phyloP scores from a whole-genome alignment of 1,284 basidiomycete genomes.

The Taiwanofungus camphoratus region DNA sequence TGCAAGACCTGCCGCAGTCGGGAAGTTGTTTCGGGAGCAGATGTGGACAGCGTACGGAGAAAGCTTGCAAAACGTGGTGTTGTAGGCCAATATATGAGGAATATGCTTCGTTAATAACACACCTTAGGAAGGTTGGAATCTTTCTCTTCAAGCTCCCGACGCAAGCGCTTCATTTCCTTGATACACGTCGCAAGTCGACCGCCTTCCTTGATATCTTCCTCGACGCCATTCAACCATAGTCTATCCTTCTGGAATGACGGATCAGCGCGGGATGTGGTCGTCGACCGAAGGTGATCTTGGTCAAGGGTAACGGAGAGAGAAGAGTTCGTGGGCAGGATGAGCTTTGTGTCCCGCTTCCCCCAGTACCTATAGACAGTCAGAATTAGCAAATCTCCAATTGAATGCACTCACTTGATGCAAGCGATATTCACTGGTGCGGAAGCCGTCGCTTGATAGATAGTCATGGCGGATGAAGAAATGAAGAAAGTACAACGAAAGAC shows the following conservation, averaged over 20 bases:
- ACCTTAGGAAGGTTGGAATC: constrained; percentile 64
- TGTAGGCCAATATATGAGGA: background rate
- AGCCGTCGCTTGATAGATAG: constrained; percentile 80
- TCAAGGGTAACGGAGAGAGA: constrained; percentile 96
- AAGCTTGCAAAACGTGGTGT: constrained; percentile 42
- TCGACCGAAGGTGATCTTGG: constrained; percentile 93
- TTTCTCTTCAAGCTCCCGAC: constrained; percentile 71
- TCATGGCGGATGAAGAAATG: constrained; percentile 38
- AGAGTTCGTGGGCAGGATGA: constrained; percentile 97
- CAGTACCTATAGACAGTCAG: constrained; percentile 67
- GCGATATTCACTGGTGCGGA: constrained; percentile 97
- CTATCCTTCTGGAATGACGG: constrained; percentile 70
- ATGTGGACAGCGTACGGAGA: constrained; percentile 79
- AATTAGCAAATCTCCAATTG: constrained; percentile 10
- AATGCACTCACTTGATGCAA: constrained; percentile 77
- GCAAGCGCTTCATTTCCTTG: constrained; percentile 77
- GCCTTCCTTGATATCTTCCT: constrained; percentile 82
- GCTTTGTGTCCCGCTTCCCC: constrained; percentile 95
- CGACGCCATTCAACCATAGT: constrained; percentile 92
- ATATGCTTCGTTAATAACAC: constrained; percentile 14
- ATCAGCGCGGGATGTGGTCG: constrained; percentile 89
- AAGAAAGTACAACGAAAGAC: constrained; percentile 7
- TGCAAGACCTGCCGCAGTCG: constrained; percentile 95
- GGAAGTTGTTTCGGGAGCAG: constrained; percentile 97
- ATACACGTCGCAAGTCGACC: constrained; percentile 87